Evolutionary conservation across 208 protist species (phyloP).

Genomic region (Sergeia podlipaevii): DNA sequence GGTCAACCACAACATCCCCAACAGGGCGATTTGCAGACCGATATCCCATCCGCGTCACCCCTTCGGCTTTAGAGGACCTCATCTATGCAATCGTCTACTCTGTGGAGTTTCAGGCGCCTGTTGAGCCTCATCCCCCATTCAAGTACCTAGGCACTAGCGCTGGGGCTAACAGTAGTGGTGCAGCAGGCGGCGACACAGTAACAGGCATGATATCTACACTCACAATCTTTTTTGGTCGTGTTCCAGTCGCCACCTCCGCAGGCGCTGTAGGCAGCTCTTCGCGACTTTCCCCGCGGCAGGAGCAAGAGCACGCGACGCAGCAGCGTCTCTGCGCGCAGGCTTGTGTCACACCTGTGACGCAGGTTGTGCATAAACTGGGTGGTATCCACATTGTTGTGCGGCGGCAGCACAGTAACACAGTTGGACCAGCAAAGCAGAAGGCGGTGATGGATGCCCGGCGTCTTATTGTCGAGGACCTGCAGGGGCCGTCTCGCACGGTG

Average conservation of each 20-base stretch:
- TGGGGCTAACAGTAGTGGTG: slow-evolving; percentile 1
- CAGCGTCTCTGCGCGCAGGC: slow-evolving; percentile 33
- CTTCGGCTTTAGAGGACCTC: slow-evolving; percentile 52
- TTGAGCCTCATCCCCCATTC: slow-evolving; percentile 23
- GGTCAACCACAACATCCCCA: not conserved
- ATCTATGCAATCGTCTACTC: slow-evolving; percentile 66
- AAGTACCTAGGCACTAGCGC: not conserved
- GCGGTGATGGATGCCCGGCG: slow-evolving; percentile 23
- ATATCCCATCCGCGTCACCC: slow-evolving; percentile 54
- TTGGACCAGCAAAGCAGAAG: slow-evolving; percentile 18
- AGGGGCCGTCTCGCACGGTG: not conserved
- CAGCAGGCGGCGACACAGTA: slow-evolving; percentile 2
- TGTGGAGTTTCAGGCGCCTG: slow-evolving; percentile 67
- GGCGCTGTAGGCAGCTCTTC: not conserved
- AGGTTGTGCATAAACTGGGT: slow-evolving; percentile 31
- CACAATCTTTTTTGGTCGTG: slow-evolving; percentile 1
- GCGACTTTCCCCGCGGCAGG: not conserved
- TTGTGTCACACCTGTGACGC: slow-evolving; percentile 30
- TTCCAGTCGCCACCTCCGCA: not conserved
- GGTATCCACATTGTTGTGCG: slow-evolving; percentile 32
- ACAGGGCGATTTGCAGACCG: not conserved
- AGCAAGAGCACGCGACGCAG: slow-evolving; percentile 21
- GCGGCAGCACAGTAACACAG: slow-evolving; percentile 29
- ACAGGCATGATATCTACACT: slow-evolving; percentile 5
- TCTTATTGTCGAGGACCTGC: too few relatives aligned